Conservation (phyloP, 768 basidiomycete genomes). For the Trametes cubensis region DNA sequence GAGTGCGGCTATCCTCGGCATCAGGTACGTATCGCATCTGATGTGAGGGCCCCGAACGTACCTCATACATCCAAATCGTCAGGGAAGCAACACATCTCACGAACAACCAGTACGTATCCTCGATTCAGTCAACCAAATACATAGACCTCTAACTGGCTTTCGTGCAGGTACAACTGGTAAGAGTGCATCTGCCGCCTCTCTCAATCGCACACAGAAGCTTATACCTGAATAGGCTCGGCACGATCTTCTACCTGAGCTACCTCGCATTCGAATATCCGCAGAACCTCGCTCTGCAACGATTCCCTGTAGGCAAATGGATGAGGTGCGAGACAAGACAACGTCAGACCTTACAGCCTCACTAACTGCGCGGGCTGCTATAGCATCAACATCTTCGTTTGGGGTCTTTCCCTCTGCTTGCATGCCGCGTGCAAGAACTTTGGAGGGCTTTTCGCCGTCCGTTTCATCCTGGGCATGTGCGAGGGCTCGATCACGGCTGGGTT, state of each 20-base stretch:
- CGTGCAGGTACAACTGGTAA: constrained; percentile 65
- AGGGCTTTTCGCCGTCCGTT: constrained; percentile 60
- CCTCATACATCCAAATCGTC: constrained; percentile 2
- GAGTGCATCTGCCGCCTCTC: too few relatives aligned
- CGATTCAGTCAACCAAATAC: background rate
- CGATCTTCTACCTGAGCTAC: constrained; percentile 74
- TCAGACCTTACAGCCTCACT: background rate
- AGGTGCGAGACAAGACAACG: constrained; percentile 44
- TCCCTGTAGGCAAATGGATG: constrained; percentile 83
- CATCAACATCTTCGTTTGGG: constrained; percentile 70
- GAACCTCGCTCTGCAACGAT: constrained; percentile 69
- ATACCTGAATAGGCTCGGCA: constrained; percentile 58
- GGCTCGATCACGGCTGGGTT: constrained; percentile 74
- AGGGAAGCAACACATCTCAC: constrained; percentile 65
- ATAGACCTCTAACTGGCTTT: background rate
- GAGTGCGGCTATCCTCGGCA: constrained; percentile 69
- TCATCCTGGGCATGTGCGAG: constrained; percentile 75
- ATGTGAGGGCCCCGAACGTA: background rate
- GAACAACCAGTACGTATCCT: constrained; percentile 54
- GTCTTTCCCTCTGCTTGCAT: constrained; percentile 58
- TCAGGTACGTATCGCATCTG: constrained; percentile 46
- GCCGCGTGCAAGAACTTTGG: constrained; percentile 74
- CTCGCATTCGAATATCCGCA: constrained; percentile 75
- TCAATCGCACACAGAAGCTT: background rate
- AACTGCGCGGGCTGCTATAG: constrained; percentile 35